These are phyloP conservation scores for Fusarium pseudocircinatum DNA, from an alignment of 2,329 filamentous ascomycete genomes.

Conservation along the genomic window DNA sequence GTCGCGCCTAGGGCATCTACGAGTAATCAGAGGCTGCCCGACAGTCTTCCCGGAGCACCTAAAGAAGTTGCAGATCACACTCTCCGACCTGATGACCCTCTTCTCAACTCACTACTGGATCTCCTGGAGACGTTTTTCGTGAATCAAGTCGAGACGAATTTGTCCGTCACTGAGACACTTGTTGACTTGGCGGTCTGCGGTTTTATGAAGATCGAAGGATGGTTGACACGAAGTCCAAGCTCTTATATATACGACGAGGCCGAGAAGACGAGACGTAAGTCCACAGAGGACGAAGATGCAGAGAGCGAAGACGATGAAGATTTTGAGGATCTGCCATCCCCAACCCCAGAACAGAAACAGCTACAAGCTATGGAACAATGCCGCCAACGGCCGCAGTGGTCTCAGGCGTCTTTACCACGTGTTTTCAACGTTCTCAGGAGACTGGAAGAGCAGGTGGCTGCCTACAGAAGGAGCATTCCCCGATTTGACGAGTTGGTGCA, in stretches of 20 bases:
- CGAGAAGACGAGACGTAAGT: conserved; percentile 37
- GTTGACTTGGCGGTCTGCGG: conserved; percentile 86
- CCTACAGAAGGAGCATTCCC: conserved; percentile 71
- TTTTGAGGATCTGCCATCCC: conserved; percentile 23
- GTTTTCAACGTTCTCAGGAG: conserved; percentile 67
- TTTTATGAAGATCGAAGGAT: conserved; percentile 87
- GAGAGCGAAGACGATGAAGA: conserved; percentile 38
- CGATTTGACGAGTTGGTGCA: conserved; percentile 78
- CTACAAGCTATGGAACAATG: conserved; percentile 61
- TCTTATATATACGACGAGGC: conserved; percentile 62
- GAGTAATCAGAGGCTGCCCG: conserved; percentile 66
- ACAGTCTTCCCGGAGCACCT: conserved; percentile 69
- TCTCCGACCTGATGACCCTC: conserved; percentile 69
- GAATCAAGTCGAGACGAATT: conserved; percentile 90
- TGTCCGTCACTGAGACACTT: conserved; percentile 85
- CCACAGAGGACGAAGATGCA: conserved; percentile 9
- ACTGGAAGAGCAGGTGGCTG: conserved; percentile 69
- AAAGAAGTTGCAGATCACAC: conserved; percentile 69
- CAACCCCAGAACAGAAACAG: conserved; percentile 47
- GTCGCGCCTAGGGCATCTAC: conserved; percentile 68
- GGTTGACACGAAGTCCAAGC: conserved; percentile 81
- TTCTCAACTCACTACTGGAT: conserved; percentile 72
- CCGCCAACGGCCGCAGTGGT: conserved; percentile 64
- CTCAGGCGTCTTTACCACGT: conserved; percentile 58
- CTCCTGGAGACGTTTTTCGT: conserved; percentile 84